phyloP scores from a whole-genome alignment of 176 grass and related monocot species.

The Thinopyrum elongatum region DNA sequence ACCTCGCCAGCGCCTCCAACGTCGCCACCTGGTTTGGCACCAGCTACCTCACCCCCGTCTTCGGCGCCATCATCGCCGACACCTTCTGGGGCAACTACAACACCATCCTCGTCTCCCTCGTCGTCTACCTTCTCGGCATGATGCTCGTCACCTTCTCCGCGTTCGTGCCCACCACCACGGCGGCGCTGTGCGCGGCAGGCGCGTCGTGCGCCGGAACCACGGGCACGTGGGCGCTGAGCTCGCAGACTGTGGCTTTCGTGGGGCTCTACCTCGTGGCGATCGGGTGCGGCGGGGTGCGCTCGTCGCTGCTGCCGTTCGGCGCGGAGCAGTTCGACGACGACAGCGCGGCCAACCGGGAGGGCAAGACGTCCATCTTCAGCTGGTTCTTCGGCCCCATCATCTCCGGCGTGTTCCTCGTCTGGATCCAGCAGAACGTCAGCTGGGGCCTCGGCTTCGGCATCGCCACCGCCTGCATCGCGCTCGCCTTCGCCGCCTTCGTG shows the following conservation, averaged over 20 bases:
- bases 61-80: not conserved
- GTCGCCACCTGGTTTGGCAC: constrained; percentile 59
- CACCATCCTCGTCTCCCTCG: constrained; percentile 52
- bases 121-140: constrained; percentile 59
- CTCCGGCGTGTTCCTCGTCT: constrained; percentile 60
- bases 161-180: constrained; percentile 21
- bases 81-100: constrained; percentile 35
- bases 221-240: not conserved
- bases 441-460: constrained; percentile 74
- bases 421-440: constrained; percentile 66
- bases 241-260: constrained; percentile 37
- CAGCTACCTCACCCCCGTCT: not conserved
- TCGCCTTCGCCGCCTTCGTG: constrained; percentile 53
- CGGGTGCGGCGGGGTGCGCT: constrained; percentile 61
- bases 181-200: constrained; percentile 11
- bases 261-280: constrained; percentile 79
- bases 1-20: constrained; percentile 44
- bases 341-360: constrained; percentile 36
- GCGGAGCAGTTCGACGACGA: constrained; percentile 77
- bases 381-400: constrained; percentile 68
- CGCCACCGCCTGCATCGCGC: constrained; percentile 55
- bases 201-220: constrained; percentile 7
- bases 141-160: constrained; percentile 54
- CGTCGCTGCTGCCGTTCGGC: constrained; percentile 67
- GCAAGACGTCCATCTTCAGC: constrained; percentile 64